Conservation (phyloP, 768 basidiomycete genomes). For the Naganishia vishniacii region DNA sequence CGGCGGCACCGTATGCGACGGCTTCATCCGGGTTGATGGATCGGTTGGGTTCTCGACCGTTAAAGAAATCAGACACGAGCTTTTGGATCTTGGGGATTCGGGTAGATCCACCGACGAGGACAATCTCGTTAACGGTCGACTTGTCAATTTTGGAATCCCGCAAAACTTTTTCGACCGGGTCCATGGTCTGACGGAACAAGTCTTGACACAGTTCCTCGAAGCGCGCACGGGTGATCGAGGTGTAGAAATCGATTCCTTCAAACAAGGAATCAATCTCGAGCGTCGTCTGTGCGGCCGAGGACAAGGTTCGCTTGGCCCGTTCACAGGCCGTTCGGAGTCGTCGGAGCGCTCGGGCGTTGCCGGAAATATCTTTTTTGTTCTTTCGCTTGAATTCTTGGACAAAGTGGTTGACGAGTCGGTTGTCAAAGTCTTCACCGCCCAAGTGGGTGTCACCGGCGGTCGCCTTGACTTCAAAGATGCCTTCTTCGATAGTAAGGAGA, state of each 20-base stretch:
- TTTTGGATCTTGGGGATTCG: constrained; percentile 99
- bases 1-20: constrained; percentile 96
- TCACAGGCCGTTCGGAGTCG: constrained; percentile 96
- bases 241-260: constrained; percentile 98
- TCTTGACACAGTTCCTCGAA: constrained; percentile 54
- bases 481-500: constrained; percentile 86
- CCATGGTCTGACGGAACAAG: constrained; percentile 50
- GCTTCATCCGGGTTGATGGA: constrained; percentile 97
- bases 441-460: constrained; percentile 67
- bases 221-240: constrained; percentile 92
- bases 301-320: constrained; percentile 97
- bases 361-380: constrained; percentile 84
- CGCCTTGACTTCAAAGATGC: constrained; percentile 81
- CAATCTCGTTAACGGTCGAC: constrained; percentile 75
- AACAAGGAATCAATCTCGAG: constrained; percentile 97
- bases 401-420: constrained; percentile 84
- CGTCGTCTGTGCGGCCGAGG: constrained; percentile 90
- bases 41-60: constrained; percentile 93
- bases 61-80: constrained; percentile 95
- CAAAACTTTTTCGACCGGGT: constrained; percentile 90
- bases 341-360: constrained; percentile 91
- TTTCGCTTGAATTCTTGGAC: constrained; percentile 87
- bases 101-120: constrained; percentile 62
- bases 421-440: constrained; percentile 75
- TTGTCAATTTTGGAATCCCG: constrained; percentile 98